Base-by-base conservation (phyloP, 164 flowering plant species). In the Liquidambar formosana region DNA sequence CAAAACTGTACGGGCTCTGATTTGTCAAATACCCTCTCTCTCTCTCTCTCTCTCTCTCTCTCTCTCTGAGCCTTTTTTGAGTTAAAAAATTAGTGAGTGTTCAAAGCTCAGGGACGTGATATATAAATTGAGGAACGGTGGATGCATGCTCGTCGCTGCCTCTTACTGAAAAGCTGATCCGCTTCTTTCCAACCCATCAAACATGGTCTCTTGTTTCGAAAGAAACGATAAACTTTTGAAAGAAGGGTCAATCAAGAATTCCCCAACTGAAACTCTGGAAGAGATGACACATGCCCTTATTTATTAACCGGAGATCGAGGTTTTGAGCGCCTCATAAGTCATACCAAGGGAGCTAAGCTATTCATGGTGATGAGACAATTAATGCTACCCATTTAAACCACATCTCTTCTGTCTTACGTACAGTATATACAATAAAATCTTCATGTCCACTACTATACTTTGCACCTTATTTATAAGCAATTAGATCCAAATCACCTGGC, bases 141-240 rank as follows among this genome's bases (percentile, higher is more conserved):
- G 70, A 63, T 61, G 69, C 64, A 63, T 61, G 69, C 64, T 63
- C 65, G 58, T 74, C 63, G 65, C 62, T 52, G 66, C 66, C 71
- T 67, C 64, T 49, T 51, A 62, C 75, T 71, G 72, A 76, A 76
- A 76, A 71, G 78, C 78, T 71, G 75, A 73, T 67, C 52, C 49
- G n/a, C 54, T 53, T 51, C 63, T 75, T 75, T 75, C 74, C 78
- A 75, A 63, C 71, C 78, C 78, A 75, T 75, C 71, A 71, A 71
- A 75, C 78, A 63, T 66, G 71, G 56, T 52, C 75, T 66, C 54
- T 60, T 59, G 11, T 9, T 26, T 19, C 21, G 10, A 64, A 25
- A 19, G 19, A 41, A 23, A 27, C 3, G 44, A 41, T 16, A 61
- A 25, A 25, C 22, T 58, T 28, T 65, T 43, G 23, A 51, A 51